A percentile compares a stretch with the other conserved stretches of the same genome.
These are phyloP conservation scores for Ophiosphaerella herpotricha DNA, from an alignment of 2,329 filamentous ascomycete species.

Conservation along the genomic window DNA sequence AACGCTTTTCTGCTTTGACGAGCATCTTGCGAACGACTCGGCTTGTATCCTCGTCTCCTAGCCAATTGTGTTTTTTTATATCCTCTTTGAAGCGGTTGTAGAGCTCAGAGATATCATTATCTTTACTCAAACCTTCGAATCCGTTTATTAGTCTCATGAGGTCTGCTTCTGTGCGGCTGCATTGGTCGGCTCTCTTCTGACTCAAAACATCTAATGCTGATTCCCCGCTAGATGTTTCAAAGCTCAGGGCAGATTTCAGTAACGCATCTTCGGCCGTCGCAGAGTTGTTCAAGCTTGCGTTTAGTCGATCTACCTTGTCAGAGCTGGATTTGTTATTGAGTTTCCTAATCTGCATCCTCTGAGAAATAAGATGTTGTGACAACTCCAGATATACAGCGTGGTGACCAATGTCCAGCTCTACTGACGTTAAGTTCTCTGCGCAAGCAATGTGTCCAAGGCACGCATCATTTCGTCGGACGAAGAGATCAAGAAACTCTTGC, in stretches of 20 bases:
- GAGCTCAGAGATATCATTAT: conserved; percentile 11
- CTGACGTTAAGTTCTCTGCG: conserved; percentile 50
- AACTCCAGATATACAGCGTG: conserved; percentile 60
- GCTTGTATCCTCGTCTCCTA: conserved; percentile 28
- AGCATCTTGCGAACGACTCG: conserved; percentile 12
- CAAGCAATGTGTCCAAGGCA: conserved; percentile 46
- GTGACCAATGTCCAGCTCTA: conserved; percentile 55
- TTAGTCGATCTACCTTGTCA: conserved; percentile 48
- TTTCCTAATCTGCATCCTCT: conserved; percentile 54
- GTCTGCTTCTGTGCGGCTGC: conserved; percentile 12
- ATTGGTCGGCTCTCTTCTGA: conserved; percentile 20
- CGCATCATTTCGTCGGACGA: conserved; percentile 52
- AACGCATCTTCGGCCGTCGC: conserved; percentile 58
- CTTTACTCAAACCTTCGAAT: conserved; percentile 21
- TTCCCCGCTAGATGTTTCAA: conserved; percentile 13
- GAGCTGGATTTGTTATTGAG: conserved; percentile 41
- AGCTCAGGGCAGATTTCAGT: conserved; percentile 49
- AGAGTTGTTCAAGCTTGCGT: conserved; percentile 53
- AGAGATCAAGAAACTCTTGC: conserved; percentile 60
- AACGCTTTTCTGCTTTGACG: conserved; percentile 6
- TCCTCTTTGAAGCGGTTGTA: conserved; percentile 25
- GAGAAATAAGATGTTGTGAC: conserved; percentile 57
- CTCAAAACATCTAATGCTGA: conserved; percentile 21
- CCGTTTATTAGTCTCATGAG: conserved; percentile 17
- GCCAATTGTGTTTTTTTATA: conserved; percentile 15